Evolutionary conservation across 345 rosid species (phyloP).

Genomic region (Gossypium rotundifolium): DNA sequence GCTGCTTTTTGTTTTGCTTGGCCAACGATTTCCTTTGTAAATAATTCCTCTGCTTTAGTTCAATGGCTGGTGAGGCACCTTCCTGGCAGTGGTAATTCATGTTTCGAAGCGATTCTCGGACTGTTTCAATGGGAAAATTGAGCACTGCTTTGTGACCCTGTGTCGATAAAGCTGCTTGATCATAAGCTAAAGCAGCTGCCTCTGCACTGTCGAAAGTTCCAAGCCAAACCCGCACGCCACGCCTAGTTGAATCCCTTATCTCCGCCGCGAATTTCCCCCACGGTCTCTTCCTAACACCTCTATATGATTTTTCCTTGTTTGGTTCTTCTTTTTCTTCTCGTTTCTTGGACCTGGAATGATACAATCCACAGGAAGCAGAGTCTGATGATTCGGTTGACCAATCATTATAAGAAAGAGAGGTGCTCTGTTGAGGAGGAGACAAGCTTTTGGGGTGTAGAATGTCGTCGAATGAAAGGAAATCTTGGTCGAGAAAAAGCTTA

Average conservation of each 20-base stretch:
- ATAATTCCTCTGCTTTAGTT: constrained; percentile 45
- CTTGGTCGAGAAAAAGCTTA: neutral
- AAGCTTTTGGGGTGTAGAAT: neutral
- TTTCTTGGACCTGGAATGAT: neutral
- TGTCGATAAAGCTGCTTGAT: constrained; percentile 59
- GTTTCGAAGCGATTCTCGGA: constrained; percentile 40
- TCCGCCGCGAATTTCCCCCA: constrained; percentile 37
- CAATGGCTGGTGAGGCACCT: constrained; percentile 59
- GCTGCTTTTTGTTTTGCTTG: constrained; percentile 21
- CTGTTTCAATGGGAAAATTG: constrained; percentile 49
- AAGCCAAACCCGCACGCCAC: constrained; percentile 66
- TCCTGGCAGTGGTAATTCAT: constrained; percentile 38
- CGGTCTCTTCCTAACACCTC: constrained; percentile 9
- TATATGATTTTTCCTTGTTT: neutral
- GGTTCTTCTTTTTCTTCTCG: neutral
- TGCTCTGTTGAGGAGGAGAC: neutral
- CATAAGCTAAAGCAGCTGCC: constrained; percentile 81
- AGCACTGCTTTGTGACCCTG: constrained; percentile 55
- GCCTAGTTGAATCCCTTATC: constrained; percentile 67
- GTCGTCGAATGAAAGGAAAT: neutral
- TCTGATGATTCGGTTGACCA: neutral
- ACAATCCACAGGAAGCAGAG: neutral
- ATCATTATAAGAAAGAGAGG: neutral
- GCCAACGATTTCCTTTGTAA: constrained; percentile 32
- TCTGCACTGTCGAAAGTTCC: constrained; percentile 73